Conservation (phyloP, 306 rosid genomes). For the Fragaria iinumae region DNA sequence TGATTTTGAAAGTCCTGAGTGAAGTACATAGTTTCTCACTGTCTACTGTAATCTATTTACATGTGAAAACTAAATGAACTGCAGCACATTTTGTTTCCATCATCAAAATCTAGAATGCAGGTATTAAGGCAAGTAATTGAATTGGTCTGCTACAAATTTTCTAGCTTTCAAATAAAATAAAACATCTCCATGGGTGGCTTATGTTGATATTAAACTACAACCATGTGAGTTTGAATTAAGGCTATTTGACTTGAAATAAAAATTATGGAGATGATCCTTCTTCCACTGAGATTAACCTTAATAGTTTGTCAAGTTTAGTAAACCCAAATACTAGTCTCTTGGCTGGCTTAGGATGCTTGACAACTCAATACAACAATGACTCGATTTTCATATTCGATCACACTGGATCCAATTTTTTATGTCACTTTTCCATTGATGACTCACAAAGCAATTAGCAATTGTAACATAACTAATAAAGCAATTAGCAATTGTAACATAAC, state of each 20-base stretch:
- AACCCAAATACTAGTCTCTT: not conserved
- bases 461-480: not conserved
- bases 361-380: not conserved
- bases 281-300: not conserved
- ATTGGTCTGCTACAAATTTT: not conserved
- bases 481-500: not conserved
- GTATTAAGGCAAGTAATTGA: not conserved
- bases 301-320: not conserved
- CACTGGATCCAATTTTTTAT: not conserved
- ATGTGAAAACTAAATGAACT: not conserved
- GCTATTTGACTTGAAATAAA: not conserved
- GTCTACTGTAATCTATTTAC: not conserved
- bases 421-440: not conserved
- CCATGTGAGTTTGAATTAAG: not conserved
- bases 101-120: not conserved
- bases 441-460: not conserved
- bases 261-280: not conserved
- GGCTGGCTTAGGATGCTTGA: not conserved
- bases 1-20: conserved; percentile 19
- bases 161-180: not conserved
- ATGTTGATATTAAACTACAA: not conserved
- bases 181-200: not conserved
- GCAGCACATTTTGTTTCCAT: not conserved
- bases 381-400: not conserved
- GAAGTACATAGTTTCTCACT: not conserved